Percentiles rank a stretch among this genome's conserved stretches.
Conservation (phyloP, 2,329 filamentous ascomycete genomes). For the Sporothrix dimorphospora region DNA sequence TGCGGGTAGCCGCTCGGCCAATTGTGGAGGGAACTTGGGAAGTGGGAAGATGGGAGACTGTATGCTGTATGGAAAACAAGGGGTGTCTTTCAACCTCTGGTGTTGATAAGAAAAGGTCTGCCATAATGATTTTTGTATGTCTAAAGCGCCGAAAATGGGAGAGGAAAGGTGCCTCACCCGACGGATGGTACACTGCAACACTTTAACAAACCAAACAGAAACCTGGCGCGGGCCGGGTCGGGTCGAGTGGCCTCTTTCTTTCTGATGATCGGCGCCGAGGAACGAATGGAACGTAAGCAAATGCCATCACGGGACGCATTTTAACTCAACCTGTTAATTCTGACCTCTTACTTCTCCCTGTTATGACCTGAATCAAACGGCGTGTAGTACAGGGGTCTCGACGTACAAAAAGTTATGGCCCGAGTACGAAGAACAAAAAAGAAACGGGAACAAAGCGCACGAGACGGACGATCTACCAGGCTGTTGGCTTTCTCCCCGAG, state of each 20-base stretch:
- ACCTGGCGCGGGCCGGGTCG: not conserved
- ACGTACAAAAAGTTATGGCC: not conserved
- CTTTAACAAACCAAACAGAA: not conserved
- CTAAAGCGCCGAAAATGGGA: not conserved
- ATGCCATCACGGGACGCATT: constrained; percentile 13
- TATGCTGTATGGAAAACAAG: too few species aligned
- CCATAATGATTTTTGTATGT: too few species aligned
- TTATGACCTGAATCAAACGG: not conserved
- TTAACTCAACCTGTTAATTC: too few species aligned
- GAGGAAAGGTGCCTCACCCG: not conserved
- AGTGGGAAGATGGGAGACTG: too few species aligned
- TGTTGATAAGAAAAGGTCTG: not conserved
- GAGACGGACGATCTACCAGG: too few species aligned
- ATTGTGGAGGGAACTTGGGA: constrained; percentile 11
- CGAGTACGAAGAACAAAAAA: not conserved
- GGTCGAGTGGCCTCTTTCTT: not conserved
- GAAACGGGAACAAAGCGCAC: not conserved
- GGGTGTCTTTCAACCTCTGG: not conserved
- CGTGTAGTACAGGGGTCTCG: not conserved
- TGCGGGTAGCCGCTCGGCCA: constrained; percentile 19
- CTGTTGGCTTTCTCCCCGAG: not conserved
- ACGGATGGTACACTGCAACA: not conserved
- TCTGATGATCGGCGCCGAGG: not conserved
- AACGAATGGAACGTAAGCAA: constrained; percentile 2
- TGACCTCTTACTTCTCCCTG: not conserved